A percentile compares a stretch with the other conserved stretches of the same genome.
phyloP scores from a whole-genome alignment of 495 filamentous ascomycete species.

The Neurospora sp. region DNA sequence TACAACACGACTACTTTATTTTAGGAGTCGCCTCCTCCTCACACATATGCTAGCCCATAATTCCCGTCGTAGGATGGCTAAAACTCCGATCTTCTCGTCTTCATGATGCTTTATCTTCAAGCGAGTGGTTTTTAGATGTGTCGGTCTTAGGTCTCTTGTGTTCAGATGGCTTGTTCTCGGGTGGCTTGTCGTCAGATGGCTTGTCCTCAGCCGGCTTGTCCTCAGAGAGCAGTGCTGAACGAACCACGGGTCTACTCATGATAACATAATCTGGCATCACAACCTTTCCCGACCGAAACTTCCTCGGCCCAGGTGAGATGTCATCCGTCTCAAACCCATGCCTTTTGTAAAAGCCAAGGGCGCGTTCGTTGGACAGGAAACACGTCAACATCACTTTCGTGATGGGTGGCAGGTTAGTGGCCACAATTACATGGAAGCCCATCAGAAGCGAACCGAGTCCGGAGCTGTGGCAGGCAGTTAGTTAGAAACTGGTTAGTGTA shows the following conservation, averaged over 20 bases:
- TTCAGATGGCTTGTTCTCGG: not conserved
- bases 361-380: constrained; percentile 56
- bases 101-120: not conserved
- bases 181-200: not conserved
- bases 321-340: constrained; percentile 59
- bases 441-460: constrained; percentile 37
- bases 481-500: not conserved
- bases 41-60: not conserved
- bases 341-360: constrained; percentile 53
- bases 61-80: not conserved
- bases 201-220: not conserved
- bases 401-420: constrained; percentile 37
- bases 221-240: not conserved
- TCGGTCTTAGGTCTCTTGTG: not conserved
- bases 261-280: constrained; percentile 61
- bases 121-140: not conserved
- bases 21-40: not conserved
- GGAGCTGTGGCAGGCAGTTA: constrained; percentile 21
- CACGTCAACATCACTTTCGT: constrained; percentile 80
- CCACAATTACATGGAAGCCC: constrained; percentile 31
- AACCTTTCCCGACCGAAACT: constrained; percentile 52
- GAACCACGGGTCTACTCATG: constrained; percentile 47
- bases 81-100: not conserved
- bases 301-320: constrained; percentile 51
- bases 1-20: not conserved